phyloP scores from a whole-genome alignment of 192 early-diverging fungal species.

The Coemansia sp. region DNA sequence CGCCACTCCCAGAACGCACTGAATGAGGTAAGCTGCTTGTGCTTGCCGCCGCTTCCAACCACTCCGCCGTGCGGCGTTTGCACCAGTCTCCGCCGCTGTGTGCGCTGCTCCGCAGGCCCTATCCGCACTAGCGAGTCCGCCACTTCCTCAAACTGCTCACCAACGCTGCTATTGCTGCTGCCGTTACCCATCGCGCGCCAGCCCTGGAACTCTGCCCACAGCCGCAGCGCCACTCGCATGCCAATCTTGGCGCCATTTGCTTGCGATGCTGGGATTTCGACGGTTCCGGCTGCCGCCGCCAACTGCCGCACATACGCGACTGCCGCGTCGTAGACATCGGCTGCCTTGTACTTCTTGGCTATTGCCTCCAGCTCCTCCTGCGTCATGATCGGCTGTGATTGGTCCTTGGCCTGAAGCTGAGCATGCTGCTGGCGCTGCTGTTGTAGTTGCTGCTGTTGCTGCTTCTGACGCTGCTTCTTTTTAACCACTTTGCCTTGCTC shows the following conservation, averaged over 20 bases:
- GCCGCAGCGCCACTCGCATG: conserved; percentile 16
- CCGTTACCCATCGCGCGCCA: conserved; percentile 10
- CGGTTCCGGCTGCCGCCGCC: conserved; percentile 4
- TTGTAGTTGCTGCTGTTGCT: neutral
- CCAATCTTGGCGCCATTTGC: neutral
- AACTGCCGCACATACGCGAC: conserved; percentile 6
- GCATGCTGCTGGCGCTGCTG: neutral
- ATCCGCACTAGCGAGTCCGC: conserved; percentile 4
- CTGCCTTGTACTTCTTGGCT: neutral
- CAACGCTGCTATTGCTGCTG: neutral
- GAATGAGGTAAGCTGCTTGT: neutral
- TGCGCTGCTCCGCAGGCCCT: neutral
- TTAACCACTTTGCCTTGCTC: neutral
- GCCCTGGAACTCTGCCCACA: conserved; percentile 31
- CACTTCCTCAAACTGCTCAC: conserved; percentile 4
- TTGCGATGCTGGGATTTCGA: neutral
- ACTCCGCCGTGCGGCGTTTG: neutral
- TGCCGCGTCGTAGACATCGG: conserved; percentile 5
- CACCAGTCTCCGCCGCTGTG: neutral
- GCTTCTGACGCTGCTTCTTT: neutral
- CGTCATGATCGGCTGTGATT: neutral
- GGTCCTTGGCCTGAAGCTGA: neutral
- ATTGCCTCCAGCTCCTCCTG: conserved; percentile 4
- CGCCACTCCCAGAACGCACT: neutral
- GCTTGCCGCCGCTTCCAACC: neutral